Conservation (phyloP, 2,329 filamentous ascomycete genomes). For the Balansia obtecta region DNA sequence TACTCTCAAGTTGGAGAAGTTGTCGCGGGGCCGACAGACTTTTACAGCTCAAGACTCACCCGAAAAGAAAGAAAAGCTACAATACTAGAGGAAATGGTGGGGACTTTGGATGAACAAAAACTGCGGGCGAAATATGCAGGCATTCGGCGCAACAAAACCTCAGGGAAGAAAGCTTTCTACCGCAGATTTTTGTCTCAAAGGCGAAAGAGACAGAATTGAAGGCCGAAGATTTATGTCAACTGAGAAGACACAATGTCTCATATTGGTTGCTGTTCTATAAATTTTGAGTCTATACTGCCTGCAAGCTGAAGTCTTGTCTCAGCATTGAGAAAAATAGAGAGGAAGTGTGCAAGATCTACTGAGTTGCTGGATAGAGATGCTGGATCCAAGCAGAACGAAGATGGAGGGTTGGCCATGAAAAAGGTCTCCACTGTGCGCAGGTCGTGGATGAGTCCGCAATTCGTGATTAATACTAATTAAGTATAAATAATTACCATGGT, state of each 20-base stretch:
- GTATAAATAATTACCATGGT: neutral
- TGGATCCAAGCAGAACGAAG: too few relatives aligned
- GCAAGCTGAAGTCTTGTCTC: too few relatives aligned
- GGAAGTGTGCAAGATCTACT: too few relatives aligned
- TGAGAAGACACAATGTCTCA: neutral
- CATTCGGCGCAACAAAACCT: conserved; percentile 70
- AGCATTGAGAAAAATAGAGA: too few relatives aligned
- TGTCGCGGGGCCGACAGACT: conserved; percentile 80
- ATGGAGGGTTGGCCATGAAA: too few relatives aligned
- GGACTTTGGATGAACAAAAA: conserved; percentile 38
- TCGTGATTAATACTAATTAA: neutral
- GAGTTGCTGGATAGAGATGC: too few relatives aligned
- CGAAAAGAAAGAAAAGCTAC: conserved; percentile 83
- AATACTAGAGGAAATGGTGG: conserved; percentile 71
- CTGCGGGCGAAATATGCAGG: conserved; percentile 83
- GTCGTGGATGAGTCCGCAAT: neutral
- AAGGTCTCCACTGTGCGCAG: neutral
- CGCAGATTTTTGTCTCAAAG: conserved; percentile 53
- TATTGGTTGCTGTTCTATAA: neutral
- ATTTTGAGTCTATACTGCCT: too few relatives aligned
- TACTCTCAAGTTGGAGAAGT: conserved; percentile 86
- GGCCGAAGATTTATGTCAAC: neutral
- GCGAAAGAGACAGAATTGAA: conserved; percentile 15
- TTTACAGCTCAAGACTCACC: conserved; percentile 64
- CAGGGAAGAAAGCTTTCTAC: conserved; percentile 83